These are phyloP conservation scores for Zoysia pacifica DNA, from an alignment of 176 grass and related monocot genomes.

Conservation along the genomic window DNA sequence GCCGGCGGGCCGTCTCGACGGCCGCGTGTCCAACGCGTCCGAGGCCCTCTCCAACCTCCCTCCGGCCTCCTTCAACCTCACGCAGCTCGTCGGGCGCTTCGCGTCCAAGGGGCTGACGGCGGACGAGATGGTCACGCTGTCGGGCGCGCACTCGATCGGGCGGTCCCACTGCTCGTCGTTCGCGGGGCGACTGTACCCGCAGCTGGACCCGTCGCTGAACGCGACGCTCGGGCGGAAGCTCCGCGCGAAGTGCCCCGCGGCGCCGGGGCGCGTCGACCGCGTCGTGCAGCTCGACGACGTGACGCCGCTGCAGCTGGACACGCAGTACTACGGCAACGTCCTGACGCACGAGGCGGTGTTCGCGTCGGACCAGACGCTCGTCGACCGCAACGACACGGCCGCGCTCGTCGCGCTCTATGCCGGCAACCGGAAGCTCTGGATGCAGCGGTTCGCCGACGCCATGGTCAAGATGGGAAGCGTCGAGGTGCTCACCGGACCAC, in stretches of 20 bases:
- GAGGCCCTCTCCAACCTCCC: constrained; percentile 54
- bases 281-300: constrained; percentile 37
- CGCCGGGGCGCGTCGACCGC: not conserved
- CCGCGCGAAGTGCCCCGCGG: constrained; percentile 33
- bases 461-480: constrained; percentile 62
- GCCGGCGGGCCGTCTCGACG: constrained; percentile 61
- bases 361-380: constrained; percentile 47
- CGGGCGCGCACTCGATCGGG: constrained; percentile 68
- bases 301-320: constrained; percentile 51
- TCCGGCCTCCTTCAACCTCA: constrained; percentile 19
- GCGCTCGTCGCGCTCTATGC: constrained; percentile 43
- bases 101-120: constrained; percentile 55
- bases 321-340: constrained; percentile 55
- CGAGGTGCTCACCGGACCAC: constrained; percentile 49
- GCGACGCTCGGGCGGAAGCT: not conserved
- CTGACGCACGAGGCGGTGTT: constrained; percentile 44
- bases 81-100: constrained; percentile 43
- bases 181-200: constrained; percentile 44
- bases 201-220: constrained; percentile 9
- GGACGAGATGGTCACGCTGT: constrained; percentile 60
- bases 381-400: constrained; percentile 23
- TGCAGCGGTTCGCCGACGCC: constrained; percentile 47
- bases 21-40: constrained; percentile 41
- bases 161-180: constrained; percentile 65
- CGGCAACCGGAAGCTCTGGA: constrained; percentile 30